Conservation (phyloP, 345 rosid genomes). For the Excoecaria cochinchinensis region DNA sequence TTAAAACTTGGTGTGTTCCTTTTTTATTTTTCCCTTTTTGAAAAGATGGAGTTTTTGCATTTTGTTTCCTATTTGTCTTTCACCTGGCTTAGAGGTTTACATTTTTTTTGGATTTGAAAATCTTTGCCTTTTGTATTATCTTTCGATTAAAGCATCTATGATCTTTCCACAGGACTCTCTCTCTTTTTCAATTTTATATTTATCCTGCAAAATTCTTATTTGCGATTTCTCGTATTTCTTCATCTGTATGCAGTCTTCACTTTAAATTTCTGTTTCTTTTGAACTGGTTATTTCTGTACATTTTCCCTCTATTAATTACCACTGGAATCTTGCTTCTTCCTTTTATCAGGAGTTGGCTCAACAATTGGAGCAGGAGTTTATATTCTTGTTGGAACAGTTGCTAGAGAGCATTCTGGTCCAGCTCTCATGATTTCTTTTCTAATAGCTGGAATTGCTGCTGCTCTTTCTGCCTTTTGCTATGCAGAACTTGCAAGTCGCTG, state of each 20-base stretch:
- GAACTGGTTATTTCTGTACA: neutral
- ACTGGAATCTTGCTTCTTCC: neutral
- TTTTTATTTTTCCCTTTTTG: neutral
- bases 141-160: neutral
- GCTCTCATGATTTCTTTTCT: constrained; percentile 85
- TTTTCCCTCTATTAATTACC: neutral
- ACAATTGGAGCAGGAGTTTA: constrained; percentile 99
- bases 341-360: constrained; percentile 77
- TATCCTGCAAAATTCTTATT: neutral
- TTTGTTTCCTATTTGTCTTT: neutral
- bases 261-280: neutral
- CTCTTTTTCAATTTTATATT: neutral
- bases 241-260: neutral
- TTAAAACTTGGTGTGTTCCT: no score
- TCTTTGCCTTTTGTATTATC: neutral
- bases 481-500: constrained; percentile 95
- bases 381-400: constrained; percentile 94
- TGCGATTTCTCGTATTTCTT: neutral
- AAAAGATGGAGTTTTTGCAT: neutral
- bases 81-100: neutral
- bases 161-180: no score
- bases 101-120: neutral
- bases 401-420: constrained; percentile 98
- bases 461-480: constrained; percentile 94
- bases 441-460: constrained; percentile 92